Conservation (phyloP, 2,329 filamentous ascomycete species). For the Aspergillus phoenicis region DNA sequence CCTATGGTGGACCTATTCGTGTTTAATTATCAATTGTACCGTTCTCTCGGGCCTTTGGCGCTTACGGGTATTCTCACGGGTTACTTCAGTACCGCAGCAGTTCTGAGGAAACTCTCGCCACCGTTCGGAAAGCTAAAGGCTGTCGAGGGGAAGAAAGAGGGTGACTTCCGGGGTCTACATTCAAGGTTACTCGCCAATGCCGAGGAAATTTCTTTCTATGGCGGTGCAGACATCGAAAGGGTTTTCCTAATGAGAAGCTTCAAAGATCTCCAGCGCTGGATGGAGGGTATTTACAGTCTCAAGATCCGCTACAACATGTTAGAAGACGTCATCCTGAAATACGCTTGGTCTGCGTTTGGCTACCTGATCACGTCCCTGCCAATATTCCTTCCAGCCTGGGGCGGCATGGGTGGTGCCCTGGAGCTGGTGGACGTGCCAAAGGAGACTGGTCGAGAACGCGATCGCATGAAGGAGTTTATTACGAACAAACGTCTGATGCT, state of each 20-base stretch:
- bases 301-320: conserved; percentile 99
- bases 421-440: conserved; percentile 58
- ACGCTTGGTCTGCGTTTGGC: conserved; percentile 97
- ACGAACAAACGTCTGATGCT: conserved; percentile 99
- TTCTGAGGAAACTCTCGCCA: conserved; percentile 83
- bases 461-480: conserved; percentile 97
- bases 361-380: conserved; percentile 92
- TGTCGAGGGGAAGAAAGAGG: conserved; percentile 91
- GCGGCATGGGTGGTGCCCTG: conserved; percentile 73
- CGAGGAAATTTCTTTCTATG: conserved; percentile 97
- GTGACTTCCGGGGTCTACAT: conserved; percentile 90
- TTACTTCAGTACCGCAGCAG: conserved; percentile 90
- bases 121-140: conserved; percentile 97
- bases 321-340: conserved; percentile 97
- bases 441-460: conserved; percentile 63
- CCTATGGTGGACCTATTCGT: conserved; percentile 95
- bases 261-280: conserved; percentile 89
- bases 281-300: conserved; percentile 97
- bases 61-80: conserved; percentile 84
- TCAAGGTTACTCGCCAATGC: conserved; percentile 93
- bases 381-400: conserved; percentile 92
- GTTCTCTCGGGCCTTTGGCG: conserved; percentile 84
- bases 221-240: conserved; percentile 92
- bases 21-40: conserved; percentile 97
- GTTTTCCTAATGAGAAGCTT: conserved; percentile 90